Evolutionary conservation across 192 early-diverging fungal genomes (phyloP).

Genomic region (Coemansia sp.): DNA sequence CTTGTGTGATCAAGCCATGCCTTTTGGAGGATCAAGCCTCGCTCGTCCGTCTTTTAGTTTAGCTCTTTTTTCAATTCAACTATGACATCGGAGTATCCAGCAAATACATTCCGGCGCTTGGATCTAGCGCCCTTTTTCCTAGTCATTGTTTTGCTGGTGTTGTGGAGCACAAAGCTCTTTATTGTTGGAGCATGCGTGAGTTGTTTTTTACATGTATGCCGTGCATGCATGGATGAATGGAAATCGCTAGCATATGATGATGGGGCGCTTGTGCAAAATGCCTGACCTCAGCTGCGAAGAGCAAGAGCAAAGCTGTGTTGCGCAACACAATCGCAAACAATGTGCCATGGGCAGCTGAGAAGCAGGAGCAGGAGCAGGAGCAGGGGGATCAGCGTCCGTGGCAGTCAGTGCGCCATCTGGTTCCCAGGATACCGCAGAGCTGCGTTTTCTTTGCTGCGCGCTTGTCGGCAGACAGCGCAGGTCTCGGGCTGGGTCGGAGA

Average conservation of each 20-base stretch:
- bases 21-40: not conserved
- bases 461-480: too few species aligned
- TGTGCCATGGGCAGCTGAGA: not conserved
- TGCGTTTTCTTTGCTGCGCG: not conserved
- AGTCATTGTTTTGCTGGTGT: too few species aligned
- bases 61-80: not conserved
- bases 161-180: not conserved
- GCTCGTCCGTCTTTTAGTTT: not conserved
- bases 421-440: not conserved
- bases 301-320: not conserved
- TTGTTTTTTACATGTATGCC: not conserved
- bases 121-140: too few species aligned
- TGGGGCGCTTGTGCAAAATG: not conserved
- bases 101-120: too few species aligned
- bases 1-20: not conserved
- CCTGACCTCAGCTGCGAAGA: not conserved
- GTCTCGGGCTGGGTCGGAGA: too few species aligned
- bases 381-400: not conserved
- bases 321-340: not conserved
- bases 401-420: not conserved
- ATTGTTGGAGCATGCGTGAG: not conserved
- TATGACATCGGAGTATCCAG: not conserved
- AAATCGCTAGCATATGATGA: not conserved
- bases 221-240: conserved; percentile 6
- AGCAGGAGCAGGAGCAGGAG: not conserved